Evolutionary conservation across 495 filamentous ascomycete species (phyloP).

Genomic region (Chlorociboria aeruginascens): DNA sequence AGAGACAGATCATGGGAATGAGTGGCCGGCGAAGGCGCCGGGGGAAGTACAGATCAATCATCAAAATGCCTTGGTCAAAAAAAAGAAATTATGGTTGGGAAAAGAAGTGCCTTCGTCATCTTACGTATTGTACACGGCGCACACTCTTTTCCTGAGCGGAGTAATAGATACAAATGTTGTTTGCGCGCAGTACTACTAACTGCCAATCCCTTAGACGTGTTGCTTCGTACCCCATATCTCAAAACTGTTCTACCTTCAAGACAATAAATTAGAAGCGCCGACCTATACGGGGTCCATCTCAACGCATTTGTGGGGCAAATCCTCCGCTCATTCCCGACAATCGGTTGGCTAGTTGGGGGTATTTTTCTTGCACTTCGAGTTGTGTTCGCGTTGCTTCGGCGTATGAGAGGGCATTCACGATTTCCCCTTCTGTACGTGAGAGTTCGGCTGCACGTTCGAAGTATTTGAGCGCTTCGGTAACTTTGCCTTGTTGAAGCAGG

Average conservation of each 20-base stretch:
- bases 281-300: constrained; percentile 12
- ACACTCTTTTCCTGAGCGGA: too few species aligned
- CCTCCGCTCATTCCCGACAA: constrained; percentile 55
- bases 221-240: not conserved
- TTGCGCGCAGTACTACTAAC: too few species aligned
- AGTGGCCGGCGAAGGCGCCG: too few species aligned
- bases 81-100: too few species aligned
- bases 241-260: not conserved
- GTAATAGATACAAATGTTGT: too few species aligned
- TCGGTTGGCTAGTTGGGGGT: constrained; percentile 80
- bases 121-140: too few species aligned
- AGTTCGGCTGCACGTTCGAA: constrained; percentile 94
- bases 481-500: constrained; percentile 95
- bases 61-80: too few species aligned
- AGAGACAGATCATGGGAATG: too few species aligned
- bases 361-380: constrained; percentile 95
- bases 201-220: too few species aligned
- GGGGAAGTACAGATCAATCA: too few species aligned
- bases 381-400: constrained; percentile 96
- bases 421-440: constrained; percentile 88
- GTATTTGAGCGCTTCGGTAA: constrained; percentile 88
- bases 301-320: constrained; percentile 14
- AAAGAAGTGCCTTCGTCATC: too few species aligned
- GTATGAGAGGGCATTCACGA: constrained; percentile 92
- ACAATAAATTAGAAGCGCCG: not conserved